Evolutionary conservation across 2,329 filamentous ascomycete species (phyloP).

Genomic region (Paracorniculantispora psalliotae): DNA sequence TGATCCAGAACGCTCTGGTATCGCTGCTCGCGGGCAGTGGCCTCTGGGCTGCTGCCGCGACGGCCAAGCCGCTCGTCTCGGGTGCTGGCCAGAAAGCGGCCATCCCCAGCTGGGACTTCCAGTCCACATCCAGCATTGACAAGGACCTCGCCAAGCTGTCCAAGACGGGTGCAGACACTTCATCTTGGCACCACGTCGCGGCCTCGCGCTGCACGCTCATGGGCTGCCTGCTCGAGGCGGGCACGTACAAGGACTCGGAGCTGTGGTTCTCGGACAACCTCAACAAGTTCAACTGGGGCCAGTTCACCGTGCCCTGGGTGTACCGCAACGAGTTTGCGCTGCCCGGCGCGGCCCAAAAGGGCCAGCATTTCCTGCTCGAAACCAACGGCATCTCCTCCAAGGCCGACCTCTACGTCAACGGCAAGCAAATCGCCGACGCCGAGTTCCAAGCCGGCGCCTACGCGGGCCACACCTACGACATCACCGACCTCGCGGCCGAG

Average conservation of each 20-base stretch:
- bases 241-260: conserved; percentile 46
- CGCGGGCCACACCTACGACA: conserved; percentile 49
- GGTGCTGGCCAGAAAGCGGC: conserved; percentile 23
- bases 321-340: conserved; percentile 51
- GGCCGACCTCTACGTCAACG: conserved; percentile 58
- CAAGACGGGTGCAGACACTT: conserved; percentile 37
- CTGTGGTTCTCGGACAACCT: conserved; percentile 52
- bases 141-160: conserved; percentile 37
- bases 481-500: conserved; percentile 39
- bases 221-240: conserved; percentile 49
- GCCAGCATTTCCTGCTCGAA: conserved; percentile 45
- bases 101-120: conserved; percentile 45
- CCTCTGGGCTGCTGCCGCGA: conserved; percentile 8
- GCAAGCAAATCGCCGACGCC: conserved; percentile 44
- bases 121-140: conserved; percentile 36
- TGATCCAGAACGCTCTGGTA: not conserved
- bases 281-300: conserved; percentile 35
- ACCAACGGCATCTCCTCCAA: conserved; percentile 57
- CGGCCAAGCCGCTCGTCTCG: conserved; percentile 19
- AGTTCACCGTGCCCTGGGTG: conserved; percentile 53
- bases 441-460: conserved; percentile 51
- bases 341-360: conserved; percentile 18
- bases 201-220: conserved; percentile 49
- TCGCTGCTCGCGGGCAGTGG: conserved; percentile 10
- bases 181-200: conserved; percentile 46